These are phyloP conservation scores for Suillus paluster DNA, from an alignment of 768 basidiomycete species.

Conservation along the genomic window DNA sequence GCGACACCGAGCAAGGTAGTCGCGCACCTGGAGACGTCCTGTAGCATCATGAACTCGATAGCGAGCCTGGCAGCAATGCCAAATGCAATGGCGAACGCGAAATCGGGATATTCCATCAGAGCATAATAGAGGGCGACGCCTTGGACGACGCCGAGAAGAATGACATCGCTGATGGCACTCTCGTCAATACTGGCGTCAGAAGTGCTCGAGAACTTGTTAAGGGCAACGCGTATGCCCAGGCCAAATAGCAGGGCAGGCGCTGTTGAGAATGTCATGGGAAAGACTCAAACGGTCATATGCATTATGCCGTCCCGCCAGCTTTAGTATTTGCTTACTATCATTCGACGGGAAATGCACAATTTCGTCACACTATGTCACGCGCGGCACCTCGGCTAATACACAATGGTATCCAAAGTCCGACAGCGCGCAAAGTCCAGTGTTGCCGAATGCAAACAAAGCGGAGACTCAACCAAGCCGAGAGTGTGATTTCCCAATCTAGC, in stretches of 20 bases:
- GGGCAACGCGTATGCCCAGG: constrained; percentile 70
- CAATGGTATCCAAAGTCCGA: no score
- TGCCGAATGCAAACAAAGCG: no score
- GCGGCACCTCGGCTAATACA: no score
- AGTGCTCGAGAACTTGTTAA: constrained; percentile 59
- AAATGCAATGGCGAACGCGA: constrained; percentile 60
- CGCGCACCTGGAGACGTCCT: constrained; percentile 58
- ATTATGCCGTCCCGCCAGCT: constrained; percentile 10
- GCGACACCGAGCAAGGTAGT: constrained; percentile 69
- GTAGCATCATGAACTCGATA: constrained; percentile 59
- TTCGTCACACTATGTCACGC: no score
- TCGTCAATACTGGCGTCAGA: constrained; percentile 32
- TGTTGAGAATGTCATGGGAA: constrained; percentile 50
- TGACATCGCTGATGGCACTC: constrained; percentile 56
- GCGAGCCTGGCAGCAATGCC: constrained; percentile 65
- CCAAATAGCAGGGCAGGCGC: constrained; percentile 75
- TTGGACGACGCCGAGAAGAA: constrained; percentile 76
- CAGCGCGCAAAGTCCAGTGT: no score
- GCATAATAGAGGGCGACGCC: constrained; percentile 76
- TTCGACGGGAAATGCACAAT: no score
- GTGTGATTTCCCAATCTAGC: no score
- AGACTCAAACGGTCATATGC: constrained; percentile 17
- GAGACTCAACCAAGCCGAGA: no score
- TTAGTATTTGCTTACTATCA: constrained; percentile 22
- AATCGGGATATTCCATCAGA: constrained; percentile 54